Conservation (phyloP, 1,139 yeast genomes). For the Wickerhamiella infanticola region DNA sequence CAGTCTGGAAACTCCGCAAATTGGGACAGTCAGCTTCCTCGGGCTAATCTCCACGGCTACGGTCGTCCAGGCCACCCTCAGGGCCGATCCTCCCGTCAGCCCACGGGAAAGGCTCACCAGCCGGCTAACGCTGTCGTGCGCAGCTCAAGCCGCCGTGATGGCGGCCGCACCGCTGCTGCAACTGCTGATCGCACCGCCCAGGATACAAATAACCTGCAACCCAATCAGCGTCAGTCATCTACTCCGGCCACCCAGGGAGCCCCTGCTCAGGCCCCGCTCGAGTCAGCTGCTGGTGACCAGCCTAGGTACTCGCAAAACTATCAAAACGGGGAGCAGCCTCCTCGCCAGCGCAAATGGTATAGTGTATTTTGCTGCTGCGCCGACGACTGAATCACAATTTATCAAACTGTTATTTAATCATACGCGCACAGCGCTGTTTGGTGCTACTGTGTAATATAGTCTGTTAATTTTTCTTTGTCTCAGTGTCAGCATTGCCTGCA, state of each 20-base stretch:
- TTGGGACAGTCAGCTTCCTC: constrained; percentile 72
- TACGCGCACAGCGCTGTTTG: background rate
- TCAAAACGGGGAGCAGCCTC: background rate
- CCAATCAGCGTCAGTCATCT: background rate
- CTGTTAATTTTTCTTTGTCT: background rate
- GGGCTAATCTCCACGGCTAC: constrained; percentile 83
- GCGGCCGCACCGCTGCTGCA: constrained; percentile 5
- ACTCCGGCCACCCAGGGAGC: background rate
- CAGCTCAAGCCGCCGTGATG: constrained; percentile 4
- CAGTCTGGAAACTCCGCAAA: constrained; percentile 63
- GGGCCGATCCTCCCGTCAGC: constrained; percentile 8
- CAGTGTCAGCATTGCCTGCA: background rate
- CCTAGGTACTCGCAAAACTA: constrained; percentile 1
- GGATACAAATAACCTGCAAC: background rate
- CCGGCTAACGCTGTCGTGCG: constrained; percentile 3
- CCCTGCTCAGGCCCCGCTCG: background rate
- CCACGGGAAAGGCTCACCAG: background rate
- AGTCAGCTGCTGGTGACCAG: background rate
- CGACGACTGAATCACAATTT: constrained; percentile 1
- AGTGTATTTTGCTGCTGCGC: constrained; percentile 1
- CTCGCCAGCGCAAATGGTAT: background rate
- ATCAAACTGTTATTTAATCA: background rate
- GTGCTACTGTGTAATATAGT: background rate
- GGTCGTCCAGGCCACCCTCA: constrained; percentile 51
- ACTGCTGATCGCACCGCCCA: background rate